phyloP scores from a whole-genome alignment of 2,329 filamentous ascomycete genomes.

The Basipetospora chlamydospora region DNA sequence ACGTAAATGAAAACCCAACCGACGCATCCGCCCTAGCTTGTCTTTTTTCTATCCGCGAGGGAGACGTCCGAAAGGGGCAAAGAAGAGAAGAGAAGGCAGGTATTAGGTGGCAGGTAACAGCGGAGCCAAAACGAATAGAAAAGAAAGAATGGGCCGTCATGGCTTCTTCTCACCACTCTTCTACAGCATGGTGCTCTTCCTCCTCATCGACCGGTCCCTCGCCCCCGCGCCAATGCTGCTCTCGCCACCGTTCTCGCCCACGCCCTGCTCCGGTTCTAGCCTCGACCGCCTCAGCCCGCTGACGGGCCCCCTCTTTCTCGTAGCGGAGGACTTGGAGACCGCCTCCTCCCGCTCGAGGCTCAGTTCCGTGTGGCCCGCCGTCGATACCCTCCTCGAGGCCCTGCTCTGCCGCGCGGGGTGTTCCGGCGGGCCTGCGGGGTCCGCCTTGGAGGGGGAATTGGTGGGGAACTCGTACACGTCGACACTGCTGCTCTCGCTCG shows the following conservation, averaged over 20 bases:
- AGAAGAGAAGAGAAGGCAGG: no score
- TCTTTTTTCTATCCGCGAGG: no score
- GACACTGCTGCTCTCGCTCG: slow-evolving; percentile 7
- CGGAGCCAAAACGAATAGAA: slow-evolving; percentile 1
- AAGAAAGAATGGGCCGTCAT: no score
- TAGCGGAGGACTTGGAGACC: slow-evolving; percentile 8
- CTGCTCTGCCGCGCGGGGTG: slow-evolving; percentile 8
- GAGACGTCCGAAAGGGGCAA: no score
- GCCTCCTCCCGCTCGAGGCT: slow-evolving; percentile 8
- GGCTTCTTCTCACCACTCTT: no score
- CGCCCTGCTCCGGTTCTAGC: slow-evolving; percentile 16
- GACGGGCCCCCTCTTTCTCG: slow-evolving; percentile 28
- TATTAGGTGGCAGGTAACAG: not conserved
- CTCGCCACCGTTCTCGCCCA: slow-evolving; percentile 18
- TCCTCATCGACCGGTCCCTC: slow-evolving; percentile 21
- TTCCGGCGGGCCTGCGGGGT: slow-evolving; percentile 9
- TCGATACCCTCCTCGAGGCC: slow-evolving; percentile 6
- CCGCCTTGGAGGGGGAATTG: slow-evolving; percentile 23
- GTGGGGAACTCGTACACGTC: slow-evolving; percentile 43
- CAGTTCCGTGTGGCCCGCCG: slow-evolving; percentile 4
- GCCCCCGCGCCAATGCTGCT: slow-evolving; percentile 1
- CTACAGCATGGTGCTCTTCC: slow-evolving; percentile 46
- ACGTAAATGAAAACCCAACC: not conserved
- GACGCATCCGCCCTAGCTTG: no score
- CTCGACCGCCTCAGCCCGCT: slow-evolving; percentile 12